Conservation (phyloP, 768 basidiomycete genomes). For the Cyclocybe aegerita region DNA sequence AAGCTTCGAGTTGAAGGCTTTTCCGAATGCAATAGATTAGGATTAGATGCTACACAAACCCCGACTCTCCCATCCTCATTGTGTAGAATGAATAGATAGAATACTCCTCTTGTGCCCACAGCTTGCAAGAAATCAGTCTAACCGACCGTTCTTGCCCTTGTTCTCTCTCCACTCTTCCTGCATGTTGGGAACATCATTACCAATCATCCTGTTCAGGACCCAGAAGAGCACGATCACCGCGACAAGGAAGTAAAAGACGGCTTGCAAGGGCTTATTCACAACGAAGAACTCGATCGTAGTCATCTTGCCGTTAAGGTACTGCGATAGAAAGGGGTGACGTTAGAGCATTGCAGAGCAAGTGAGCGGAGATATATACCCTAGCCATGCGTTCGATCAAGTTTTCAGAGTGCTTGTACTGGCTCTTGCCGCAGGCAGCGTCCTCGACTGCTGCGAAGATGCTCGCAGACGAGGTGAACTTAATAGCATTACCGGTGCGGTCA, state of each 20-base stretch:
- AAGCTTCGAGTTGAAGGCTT: no score
- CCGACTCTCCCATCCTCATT: no score
- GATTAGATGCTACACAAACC: no score
- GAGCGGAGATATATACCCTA: constrained; percentile 39
- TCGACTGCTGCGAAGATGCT: constrained; percentile 72
- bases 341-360: constrained; percentile 2
- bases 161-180: constrained; percentile 18
- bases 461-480: constrained; percentile 51
- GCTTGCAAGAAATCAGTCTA: constrained; percentile 19
- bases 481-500: constrained; percentile 52
- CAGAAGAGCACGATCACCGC: constrained; percentile 28
- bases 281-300: constrained; percentile 34
- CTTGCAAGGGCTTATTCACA: constrained; percentile 30
- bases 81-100: no score
- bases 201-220: constrained; percentile 21
- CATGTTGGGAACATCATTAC: constrained; percentile 14
- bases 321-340: background rate
- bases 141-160: constrained; percentile 26
- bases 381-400: constrained; percentile 67
- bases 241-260: constrained; percentile 29
- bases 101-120: no score
- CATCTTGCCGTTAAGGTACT: constrained; percentile 46
- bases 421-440: constrained; percentile 51
- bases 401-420: constrained; percentile 63
- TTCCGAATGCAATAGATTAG: no score